phyloP scores from a whole-genome alignment of 176 grass and related monocot genomes.

The Cocos nucifera region DNA sequence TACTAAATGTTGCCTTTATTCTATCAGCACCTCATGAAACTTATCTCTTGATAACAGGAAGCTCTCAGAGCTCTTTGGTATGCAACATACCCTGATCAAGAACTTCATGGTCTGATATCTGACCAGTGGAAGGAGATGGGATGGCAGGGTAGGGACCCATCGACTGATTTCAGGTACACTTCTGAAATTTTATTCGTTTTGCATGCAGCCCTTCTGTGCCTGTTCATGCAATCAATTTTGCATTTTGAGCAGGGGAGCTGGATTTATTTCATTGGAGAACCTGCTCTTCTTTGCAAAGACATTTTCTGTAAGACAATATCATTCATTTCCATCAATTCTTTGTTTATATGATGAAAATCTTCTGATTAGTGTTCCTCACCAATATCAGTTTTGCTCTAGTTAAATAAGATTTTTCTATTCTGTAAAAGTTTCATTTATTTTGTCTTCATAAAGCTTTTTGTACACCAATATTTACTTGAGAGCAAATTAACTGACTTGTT shows the following conservation, averaged over 20 bases:
- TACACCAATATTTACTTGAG: no score
- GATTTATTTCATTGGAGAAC: conserved; percentile 97
- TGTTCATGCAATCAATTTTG: background rate
- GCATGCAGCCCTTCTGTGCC: background rate
- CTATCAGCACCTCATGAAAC: no score
- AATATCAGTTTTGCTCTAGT: no score
- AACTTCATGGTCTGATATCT: conserved; percentile 8
- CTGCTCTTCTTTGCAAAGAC: conserved; percentile 94
- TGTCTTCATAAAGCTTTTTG: background rate
- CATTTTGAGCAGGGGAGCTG: conserved; percentile 45
- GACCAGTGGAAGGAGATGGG: conserved; percentile 15
- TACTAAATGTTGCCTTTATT: background rate
- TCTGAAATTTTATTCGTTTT: conserved; percentile 1
- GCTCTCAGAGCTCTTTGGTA: conserved; percentile 6
- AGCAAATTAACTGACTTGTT: background rate
- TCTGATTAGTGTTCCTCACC: no score
- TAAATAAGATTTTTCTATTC: background rate
- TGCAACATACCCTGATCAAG: background rate
- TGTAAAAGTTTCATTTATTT: background rate
- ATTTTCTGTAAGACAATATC: conserved; percentile 67
- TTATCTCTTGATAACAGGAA: conserved; percentile 11
- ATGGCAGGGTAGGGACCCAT: conserved; percentile 10
- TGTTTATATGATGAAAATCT: conserved; percentile 1
- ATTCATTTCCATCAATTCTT: background rate
- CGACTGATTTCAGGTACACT: conserved; percentile 9